Evolutionary conservation across 805 yeast genomes (phyloP).

Genomic region (Saccharomyces jurei): DNA sequence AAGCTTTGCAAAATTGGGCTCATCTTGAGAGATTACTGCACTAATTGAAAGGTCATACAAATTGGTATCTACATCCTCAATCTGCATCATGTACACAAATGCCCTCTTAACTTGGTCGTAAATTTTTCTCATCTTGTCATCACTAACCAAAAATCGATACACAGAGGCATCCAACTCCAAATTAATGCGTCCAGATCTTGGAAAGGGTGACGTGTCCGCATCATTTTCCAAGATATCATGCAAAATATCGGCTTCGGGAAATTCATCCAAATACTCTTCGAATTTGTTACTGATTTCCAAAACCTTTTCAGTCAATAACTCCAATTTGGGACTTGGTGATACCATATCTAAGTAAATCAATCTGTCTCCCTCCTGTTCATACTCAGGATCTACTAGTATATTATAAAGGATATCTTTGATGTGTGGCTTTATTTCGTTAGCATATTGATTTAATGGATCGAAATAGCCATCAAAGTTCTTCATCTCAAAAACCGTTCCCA

Average conservation of each 20-base stretch:
- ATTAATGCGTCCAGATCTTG: constrained; percentile 23
- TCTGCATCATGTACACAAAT: constrained; percentile 70
- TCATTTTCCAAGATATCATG: constrained; percentile 35
- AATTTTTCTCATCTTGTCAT: constrained; percentile 50
- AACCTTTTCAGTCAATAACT: constrained; percentile 25
- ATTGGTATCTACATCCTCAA: constrained; percentile 60
- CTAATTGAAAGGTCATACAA: constrained; percentile 43
- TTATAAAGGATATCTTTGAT: constrained; percentile 20
- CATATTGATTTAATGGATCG: constrained; percentile 30
- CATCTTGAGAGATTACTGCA: constrained; percentile 45
- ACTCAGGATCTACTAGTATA: constrained; percentile 23
- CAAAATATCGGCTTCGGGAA: constrained; percentile 51
- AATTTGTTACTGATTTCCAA: constrained; percentile 38
- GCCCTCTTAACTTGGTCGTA: constrained; percentile 76
- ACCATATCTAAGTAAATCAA: constrained; percentile 29
- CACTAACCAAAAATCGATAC: constrained; percentile 38
- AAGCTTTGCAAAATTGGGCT: constrained; percentile 49
- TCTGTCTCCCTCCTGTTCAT: constrained; percentile 23
- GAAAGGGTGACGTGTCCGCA: constrained; percentile 35
- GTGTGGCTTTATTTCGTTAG: constrained; percentile 23
- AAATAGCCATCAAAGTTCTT: constrained; percentile 23
- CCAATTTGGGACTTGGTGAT: constrained; percentile 14
- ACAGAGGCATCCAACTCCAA: constrained; percentile 53
- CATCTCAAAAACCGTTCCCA: constrained; percentile 23
- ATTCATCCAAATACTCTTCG: constrained; percentile 34